phyloP scores from a whole-genome alignment of 2,329 filamentous ascomycete genomes.

The Graphilbum ipis-grandicollis region DNA sequence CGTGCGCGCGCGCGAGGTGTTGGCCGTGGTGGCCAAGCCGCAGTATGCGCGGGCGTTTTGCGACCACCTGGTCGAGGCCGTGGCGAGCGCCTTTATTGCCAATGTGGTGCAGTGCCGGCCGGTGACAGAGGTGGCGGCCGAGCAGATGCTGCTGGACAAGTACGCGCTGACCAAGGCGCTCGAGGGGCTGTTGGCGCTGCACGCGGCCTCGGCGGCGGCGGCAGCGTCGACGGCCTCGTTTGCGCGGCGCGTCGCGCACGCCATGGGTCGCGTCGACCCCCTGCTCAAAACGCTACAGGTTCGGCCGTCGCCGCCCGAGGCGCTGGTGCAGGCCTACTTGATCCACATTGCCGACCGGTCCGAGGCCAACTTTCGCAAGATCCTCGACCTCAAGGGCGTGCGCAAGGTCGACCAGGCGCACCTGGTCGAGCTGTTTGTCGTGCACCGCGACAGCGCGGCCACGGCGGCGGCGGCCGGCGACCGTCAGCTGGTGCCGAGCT shows the following conservation, averaged over 20 bases:
- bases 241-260: constrained; percentile 68
- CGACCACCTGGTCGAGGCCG: constrained; percentile 82
- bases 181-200: constrained; percentile 48
- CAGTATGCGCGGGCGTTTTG: constrained; percentile 91
- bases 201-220: constrained; percentile 21
- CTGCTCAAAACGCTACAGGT: constrained; percentile 50
- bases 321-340: constrained; percentile 88
- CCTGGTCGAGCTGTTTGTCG: constrained; percentile 68
- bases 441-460: constrained; percentile 59
- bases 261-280: constrained; percentile 47
- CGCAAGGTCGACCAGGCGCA: constrained; percentile 66
- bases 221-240: constrained; percentile 38
- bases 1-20: constrained; percentile 52
- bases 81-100: constrained; percentile 61
- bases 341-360: constrained; percentile 92
- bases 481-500: constrained; percentile 52
- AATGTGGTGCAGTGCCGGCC: constrained; percentile 82
- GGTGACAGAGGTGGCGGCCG: constrained; percentile 82
- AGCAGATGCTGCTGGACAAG: constrained; percentile 94
- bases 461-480: constrained; percentile 30
- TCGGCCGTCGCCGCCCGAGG: constrained; percentile 76
- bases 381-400: constrained; percentile 89
- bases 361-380: constrained; percentile 89
- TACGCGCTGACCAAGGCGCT: constrained; percentile 76
- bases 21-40: constrained; percentile 67